These are phyloP conservation scores for Penicillium crystallinum DNA, from an alignment of 495 filamentous ascomycete genomes.

Conservation along the genomic window DNA sequence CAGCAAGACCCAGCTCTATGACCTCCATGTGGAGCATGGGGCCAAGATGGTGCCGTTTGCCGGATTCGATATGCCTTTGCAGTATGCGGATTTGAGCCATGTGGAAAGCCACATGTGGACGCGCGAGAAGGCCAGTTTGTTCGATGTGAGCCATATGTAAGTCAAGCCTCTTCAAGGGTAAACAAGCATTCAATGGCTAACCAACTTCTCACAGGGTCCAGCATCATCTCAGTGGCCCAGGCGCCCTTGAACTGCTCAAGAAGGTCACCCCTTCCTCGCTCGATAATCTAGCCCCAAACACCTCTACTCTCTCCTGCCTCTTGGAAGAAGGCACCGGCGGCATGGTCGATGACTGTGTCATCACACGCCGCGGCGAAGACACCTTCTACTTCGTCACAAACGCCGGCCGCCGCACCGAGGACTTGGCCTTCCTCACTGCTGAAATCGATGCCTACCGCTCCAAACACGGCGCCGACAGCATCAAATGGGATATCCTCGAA, in stretches of 20 bases:
- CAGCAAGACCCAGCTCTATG: conserved; percentile 72
- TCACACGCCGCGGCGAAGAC: conserved; percentile 66
- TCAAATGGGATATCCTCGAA: conserved; percentile 67
- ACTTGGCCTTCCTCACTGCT: conserved; percentile 63
- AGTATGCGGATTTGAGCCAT: conserved; percentile 71
- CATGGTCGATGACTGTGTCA: conserved; percentile 88
- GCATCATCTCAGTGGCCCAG: conserved; percentile 69
- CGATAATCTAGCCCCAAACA: conserved; percentile 49
- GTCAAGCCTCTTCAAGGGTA: conserved; percentile 7
- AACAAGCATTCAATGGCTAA: conserved; percentile 5
- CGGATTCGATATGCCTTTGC: conserved; percentile 88
- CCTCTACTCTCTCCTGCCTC: conserved; percentile 75
- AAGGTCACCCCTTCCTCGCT: conserved; percentile 71
- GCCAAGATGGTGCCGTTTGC: conserved; percentile 97
- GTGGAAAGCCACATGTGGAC: conserved; percentile 83
- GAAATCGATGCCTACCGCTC: conserved; percentile 55
- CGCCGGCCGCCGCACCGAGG: conserved; percentile 86
- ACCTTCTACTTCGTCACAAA: conserved; percentile 92
- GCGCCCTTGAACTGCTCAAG: conserved; percentile 70
- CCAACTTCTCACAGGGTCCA: conserved; percentile 49
- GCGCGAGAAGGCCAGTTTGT: conserved; percentile 77
- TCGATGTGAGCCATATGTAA: conserved; percentile 68
- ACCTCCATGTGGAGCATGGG: conserved; percentile 71
- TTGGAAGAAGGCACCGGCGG: conserved; percentile 76
- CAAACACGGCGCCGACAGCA: conserved; percentile 40